Conservation (phyloP, 345 rosid species). For the Carallia brachiata region DNA sequence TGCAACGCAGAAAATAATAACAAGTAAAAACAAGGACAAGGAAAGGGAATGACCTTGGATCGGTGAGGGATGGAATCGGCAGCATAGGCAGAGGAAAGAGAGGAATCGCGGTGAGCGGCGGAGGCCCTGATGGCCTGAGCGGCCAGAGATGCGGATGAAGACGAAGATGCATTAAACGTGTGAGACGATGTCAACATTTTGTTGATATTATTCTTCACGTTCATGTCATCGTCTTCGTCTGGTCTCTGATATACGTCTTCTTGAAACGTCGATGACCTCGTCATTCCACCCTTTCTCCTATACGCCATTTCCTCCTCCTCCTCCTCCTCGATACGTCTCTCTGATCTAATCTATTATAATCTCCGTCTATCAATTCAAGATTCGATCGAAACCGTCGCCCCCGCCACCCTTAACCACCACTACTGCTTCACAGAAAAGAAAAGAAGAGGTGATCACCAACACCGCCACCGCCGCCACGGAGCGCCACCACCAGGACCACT, state of each 20-base stretch:
- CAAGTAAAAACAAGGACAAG: background rate
- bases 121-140: constrained; percentile 91
- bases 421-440: background rate
- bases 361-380: too few species aligned
- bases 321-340: background rate
- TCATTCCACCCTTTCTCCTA: constrained; percentile 81
- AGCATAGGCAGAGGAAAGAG: constrained; percentile 47
- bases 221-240: constrained; percentile 18
- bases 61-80: constrained; percentile 41
- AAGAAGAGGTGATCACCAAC: background rate
- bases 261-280: constrained; percentile 73
- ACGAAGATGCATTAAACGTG: constrained; percentile 34
- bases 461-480: background rate
- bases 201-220: constrained; percentile 16
- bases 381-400: background rate
- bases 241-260: constrained; percentile 59
- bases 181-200: constrained; percentile 25
- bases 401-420: constrained; percentile 11
- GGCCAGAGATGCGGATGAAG: constrained; percentile 57
- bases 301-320: constrained; percentile 59
- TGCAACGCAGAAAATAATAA: background rate
- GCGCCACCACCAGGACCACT: background rate
- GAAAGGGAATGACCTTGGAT: constrained; percentile 51
- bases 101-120: constrained; percentile 50
- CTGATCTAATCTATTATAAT: too few species aligned